These are phyloP conservation scores for Allomyces macrogynus DNA, from an alignment of 192 early-diverging fungal genomes.

Conservation along the genomic window DNA sequence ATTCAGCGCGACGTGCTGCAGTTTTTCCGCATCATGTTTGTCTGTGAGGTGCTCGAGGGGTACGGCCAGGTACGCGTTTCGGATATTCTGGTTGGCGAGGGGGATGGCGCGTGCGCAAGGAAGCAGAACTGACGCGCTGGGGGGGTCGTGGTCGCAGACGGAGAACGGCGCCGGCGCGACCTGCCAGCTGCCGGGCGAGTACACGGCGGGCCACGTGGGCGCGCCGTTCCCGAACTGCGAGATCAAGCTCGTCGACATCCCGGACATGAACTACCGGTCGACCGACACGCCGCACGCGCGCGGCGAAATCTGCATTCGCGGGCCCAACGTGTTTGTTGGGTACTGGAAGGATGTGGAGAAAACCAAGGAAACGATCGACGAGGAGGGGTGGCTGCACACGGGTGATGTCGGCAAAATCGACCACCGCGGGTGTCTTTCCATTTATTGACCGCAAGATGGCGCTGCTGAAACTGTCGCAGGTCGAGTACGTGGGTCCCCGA, in stretches of 20 bases:
- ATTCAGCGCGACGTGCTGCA: slow-evolving; percentile 40
- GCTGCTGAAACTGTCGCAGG: slow-evolving; percentile 61
- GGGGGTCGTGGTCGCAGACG: background rate
- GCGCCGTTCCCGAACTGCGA: slow-evolving; percentile 41
- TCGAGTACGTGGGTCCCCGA: slow-evolving; percentile 70
- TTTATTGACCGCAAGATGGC: slow-evolving; percentile 76
- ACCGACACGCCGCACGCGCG: slow-evolving; percentile 59
- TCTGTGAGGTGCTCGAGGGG: slow-evolving; percentile 39
- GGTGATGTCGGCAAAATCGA: slow-evolving; percentile 71
- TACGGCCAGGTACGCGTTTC: slow-evolving; percentile 40
- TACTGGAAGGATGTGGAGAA: slow-evolving; percentile 61
- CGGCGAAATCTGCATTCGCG: slow-evolving; percentile 74
- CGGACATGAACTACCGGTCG: slow-evolving; percentile 66
- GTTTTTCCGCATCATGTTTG: slow-evolving; percentile 45
- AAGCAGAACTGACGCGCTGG: no score
- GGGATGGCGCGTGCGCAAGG: no score
- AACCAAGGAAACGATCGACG: slow-evolving; percentile 49
- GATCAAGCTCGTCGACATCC: slow-evolving; percentile 74
- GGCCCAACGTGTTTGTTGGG: slow-evolving; percentile 46
- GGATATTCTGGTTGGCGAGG: no score
- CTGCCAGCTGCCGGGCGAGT: slow-evolving; percentile 33
- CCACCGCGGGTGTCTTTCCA: slow-evolving; percentile 37
- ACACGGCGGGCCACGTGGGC: slow-evolving; percentile 57
- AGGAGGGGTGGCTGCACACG: slow-evolving; percentile 72
- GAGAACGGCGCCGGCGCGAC: slow-evolving; percentile 23